Base-by-base conservation (phyloP, 441 rosid species). In the Gossypium trilobum region DNA sequence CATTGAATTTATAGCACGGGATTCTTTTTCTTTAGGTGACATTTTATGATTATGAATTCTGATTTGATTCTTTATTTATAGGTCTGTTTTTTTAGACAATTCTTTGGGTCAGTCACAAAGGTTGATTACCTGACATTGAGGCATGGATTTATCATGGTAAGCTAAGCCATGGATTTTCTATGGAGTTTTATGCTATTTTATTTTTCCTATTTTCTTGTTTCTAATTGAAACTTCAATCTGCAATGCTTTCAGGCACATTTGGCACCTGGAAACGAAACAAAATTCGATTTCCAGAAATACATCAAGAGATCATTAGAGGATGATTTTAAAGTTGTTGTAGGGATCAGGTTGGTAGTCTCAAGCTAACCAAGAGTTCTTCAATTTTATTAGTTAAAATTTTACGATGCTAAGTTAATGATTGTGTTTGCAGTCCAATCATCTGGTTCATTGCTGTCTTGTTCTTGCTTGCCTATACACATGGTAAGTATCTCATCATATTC, bases 61-160 rank as follows among this genome's bases (percentile, higher is more conserved):
- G 13, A 60, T 39, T 19, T 39, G 5, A 9, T 14, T 57, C 1
- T 8, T 29, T 52, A 16, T 48, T 82, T 10, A n/a, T 7, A 95
- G 99, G 90, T 90, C 48, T 89, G 98, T 82, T 95, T 92, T 91
- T 87, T 91, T 75, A 95, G 99, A 82, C 99, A 92, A 73, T 95
- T 95, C 89, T 78, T 91, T 74, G 85, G 87, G 78, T 91, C 99
- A 22, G 92, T 95, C 57, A 87, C 89, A 58, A 91, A 87, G 75
- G 84, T 91, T 42, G 99, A 95, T 82, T 95, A 92, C 87, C 73
- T 88, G 76, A 85, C 96, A 64, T 77, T 95, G 10, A 85, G 99
- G 81, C 93, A 95, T 80, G 99, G 99, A 62, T 95, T 95, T 71
- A 89, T 92, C 71, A 76, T 44, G 85, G 98, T 91, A 56, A 56